Evolutionary conservation across 2,329 filamentous ascomycete genomes (phyloP).

Genomic region (Diaporthe sp.): DNA sequence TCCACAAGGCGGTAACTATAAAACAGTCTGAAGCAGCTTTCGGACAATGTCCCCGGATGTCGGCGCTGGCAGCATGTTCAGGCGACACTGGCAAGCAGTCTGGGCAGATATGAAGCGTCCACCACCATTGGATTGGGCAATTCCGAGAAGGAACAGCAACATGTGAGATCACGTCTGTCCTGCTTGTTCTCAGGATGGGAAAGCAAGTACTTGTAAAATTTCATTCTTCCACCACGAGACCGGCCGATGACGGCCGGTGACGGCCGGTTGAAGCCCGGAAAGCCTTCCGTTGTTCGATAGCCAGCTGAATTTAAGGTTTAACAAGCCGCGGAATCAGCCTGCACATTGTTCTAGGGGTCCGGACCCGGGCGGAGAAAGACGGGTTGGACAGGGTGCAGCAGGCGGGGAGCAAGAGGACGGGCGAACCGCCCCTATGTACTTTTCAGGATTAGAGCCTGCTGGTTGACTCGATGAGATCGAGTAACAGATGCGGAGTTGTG

Average conservation of each 20-base stretch:
- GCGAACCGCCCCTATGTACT: neutral
- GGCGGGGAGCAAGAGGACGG: neutral
- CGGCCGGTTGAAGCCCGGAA: neutral
- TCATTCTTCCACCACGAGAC: neutral
- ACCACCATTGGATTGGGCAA: neutral
- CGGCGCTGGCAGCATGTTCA: neutral
- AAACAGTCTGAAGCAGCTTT: neutral
- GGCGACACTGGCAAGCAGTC: neutral
- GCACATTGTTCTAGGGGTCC: neutral
- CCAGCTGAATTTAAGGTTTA: neutral
- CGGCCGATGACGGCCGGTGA: neutral
- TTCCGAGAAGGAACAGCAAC: neutral
- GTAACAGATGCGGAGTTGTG: slow-evolving; percentile 51
- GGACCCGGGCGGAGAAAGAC: neutral
- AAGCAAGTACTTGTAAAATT: neutral
- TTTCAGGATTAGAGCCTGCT: slow-evolving; percentile 12
- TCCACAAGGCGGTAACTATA: too few relatives aligned
- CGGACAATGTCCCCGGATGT: too few relatives aligned
- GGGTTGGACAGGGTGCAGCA: neutral
- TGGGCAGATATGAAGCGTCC: neutral
- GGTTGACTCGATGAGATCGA: slow-evolving; percentile 62
- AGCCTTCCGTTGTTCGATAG: neutral
- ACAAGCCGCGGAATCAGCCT: neutral
- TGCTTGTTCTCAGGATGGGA: neutral
- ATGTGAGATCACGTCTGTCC: slow-evolving; percentile 1